These are phyloP conservation scores for Ophiostoma sp. DNA, from an alignment of 2,329 filamentous ascomycete genomes.

Conservation along the genomic window DNA sequence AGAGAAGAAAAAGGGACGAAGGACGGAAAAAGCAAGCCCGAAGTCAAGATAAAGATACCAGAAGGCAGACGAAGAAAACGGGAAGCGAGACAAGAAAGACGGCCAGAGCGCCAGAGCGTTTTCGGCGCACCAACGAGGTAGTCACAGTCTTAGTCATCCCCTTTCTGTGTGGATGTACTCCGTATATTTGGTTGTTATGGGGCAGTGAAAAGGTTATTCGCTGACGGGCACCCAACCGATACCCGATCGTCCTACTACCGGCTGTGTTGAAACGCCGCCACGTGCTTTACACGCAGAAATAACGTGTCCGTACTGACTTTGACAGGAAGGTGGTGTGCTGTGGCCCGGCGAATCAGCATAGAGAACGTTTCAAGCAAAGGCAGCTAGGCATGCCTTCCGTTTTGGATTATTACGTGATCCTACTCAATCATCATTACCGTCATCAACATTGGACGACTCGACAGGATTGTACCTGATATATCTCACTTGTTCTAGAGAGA, in stretches of 20 bases:
- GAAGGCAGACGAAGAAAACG: too few relatives aligned
- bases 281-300: slow-evolving; percentile 18
- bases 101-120: too few relatives aligned
- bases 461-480: too few relatives aligned
- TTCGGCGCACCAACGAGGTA: too few relatives aligned
- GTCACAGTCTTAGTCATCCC: too few relatives aligned
- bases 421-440: neutral
- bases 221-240: neutral
- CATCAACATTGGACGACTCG: too few relatives aligned
- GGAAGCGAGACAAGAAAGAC: too few relatives aligned
- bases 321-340: neutral
- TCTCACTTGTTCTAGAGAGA: too few relatives aligned
- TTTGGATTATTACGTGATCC: neutral
- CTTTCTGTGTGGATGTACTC: too few relatives aligned
- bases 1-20: neutral
- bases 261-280: slow-evolving; percentile 17
- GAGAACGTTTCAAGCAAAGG: neutral
- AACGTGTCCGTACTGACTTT: slow-evolving; percentile 11
- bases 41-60: too few relatives aligned
- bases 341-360: neutral
- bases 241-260: neutral
- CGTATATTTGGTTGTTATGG: too few relatives aligned
- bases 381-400: neutral
- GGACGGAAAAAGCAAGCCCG: too few relatives aligned
- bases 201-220: neutral